Evolutionary conservation across 1,139 yeast species (phyloP), one percentile per base, ranked within the genome.

Genomic region (Yamadazyma membranifaciens): DNA sequence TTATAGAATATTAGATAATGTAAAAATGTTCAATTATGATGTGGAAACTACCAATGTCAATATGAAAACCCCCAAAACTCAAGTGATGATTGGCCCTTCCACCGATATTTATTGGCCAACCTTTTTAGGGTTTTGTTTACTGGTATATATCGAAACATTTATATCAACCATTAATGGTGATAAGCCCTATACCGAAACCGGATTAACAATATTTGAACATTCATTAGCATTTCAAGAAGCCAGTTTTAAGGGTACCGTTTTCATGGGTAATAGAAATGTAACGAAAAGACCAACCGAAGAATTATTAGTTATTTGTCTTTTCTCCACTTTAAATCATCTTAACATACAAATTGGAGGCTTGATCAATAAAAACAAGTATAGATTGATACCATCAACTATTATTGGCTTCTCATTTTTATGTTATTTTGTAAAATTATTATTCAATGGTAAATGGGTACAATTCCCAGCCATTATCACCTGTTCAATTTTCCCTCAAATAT

Each of bases 191-290:
- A 74, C 79, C 9, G 92, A 83, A 48, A 74, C 84, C 9, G 89
- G 89, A 0, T 66, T 84, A 49, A 81, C 92, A 0, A 62, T 84
- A 26, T 83, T 85, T 57, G 94, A 85, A 54, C 83, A 80, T 53
- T 82, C 89, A 1, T 60, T 83, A 24, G 86, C 87, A 10, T 83
- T 83, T 54, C 89, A 84, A 54, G 91, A 83, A 51, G 80, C 75
- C 25, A 80, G 80, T 50, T 65, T 75, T n/a, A 60, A 70, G 16
- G 62, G 60, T 1, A 61, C 62, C 0, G 49, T 63, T 25, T 58
- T 66, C 40, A 53, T 62, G 39, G 60, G 62, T 11, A 52, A 57
- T 39, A 47, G 55, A 9, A 50, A 50, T 15, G 41, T 47, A 16
- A 48, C 46, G 4, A 62, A 61, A 30, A 54, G 70, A 15, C 83